Evolutionary conservation across 345 rosid species (phyloP).

Genomic region (Salix brachista): DNA sequence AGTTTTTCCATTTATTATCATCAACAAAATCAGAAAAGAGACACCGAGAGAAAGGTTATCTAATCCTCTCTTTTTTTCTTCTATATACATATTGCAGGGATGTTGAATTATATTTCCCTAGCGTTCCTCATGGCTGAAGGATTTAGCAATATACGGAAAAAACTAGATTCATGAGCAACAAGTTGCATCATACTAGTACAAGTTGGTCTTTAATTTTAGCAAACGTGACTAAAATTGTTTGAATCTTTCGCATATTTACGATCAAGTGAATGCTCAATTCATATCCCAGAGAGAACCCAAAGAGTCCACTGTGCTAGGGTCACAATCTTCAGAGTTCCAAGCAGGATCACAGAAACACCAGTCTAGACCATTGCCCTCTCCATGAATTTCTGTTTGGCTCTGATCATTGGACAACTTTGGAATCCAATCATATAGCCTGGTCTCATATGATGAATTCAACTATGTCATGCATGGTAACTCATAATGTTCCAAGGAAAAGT

Average conservation of each 20-base stretch:
- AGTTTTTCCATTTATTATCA: too few species aligned
- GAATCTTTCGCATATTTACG: neutral
- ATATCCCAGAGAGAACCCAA: slow-evolving; percentile 17
- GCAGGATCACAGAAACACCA: slow-evolving; percentile 8
- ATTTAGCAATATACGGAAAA: neutral
- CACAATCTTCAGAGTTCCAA: slow-evolving; percentile 14
- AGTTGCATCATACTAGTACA: neutral
- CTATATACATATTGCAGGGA: too few species aligned
- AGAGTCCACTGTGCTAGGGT: neutral
- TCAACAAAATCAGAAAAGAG: neutral
- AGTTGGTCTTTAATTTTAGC: neutral
- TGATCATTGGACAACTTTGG: slow-evolving; percentile 33
- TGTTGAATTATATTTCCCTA: too few species aligned
- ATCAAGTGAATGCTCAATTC: neutral
- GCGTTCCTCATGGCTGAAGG: too few species aligned
- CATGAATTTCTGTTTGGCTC: slow-evolving; percentile 22
- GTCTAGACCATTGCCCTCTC: slow-evolving; percentile 17
- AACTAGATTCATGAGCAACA: neutral
- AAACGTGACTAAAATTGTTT: neutral
- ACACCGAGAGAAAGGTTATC: too few species aligned
- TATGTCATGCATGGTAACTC: neutral
- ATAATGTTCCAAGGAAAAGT: slow-evolving; percentile 5
- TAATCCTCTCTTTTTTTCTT: too few species aligned
- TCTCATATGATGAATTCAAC: slow-evolving; percentile 50
- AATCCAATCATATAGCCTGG: slow-evolving; percentile 50